Evolutionary conservation across 192 early-diverging fungal species (phyloP).

Genomic region (Backusella mclennaniae): DNA sequence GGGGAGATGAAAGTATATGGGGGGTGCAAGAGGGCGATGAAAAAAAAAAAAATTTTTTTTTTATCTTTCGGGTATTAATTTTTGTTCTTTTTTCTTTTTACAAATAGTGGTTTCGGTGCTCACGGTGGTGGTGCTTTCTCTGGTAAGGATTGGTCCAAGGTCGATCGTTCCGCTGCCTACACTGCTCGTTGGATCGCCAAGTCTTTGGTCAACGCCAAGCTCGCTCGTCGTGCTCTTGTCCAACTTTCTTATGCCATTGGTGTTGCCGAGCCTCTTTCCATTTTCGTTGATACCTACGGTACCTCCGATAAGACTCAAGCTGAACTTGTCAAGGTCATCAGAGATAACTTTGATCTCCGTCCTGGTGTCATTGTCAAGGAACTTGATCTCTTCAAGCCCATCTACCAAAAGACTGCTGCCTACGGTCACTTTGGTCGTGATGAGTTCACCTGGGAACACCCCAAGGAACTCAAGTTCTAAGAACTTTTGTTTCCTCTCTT

Average conservation of each 20-base stretch:
- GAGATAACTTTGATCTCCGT: conserved; percentile 98
- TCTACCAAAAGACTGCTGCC: conserved; percentile 94
- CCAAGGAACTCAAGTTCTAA: conserved; percentile 73
- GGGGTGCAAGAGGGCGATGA: neutral
- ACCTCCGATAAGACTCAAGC: conserved; percentile 88
- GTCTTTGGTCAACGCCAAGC: conserved; percentile 89
- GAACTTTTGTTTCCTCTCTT: neutral
- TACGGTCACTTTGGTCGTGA: conserved; percentile 93
- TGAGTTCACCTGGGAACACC: conserved; percentile 94
- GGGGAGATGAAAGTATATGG: neutral
- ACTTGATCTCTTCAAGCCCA: conserved; percentile 96
- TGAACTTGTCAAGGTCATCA: conserved; percentile 92
- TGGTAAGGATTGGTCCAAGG: conserved; percentile 99
- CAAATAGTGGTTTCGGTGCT: conserved; percentile 34
- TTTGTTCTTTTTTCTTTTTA: neutral
- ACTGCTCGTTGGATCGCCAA: conserved; percentile 98
- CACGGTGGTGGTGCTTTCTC: conserved; percentile 95
- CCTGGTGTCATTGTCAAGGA: conserved; percentile 98
- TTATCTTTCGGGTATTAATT: too few relatives aligned
- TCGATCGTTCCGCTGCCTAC: conserved; percentile 96
- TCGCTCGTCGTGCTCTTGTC: conserved; percentile 89
- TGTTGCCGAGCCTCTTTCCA: conserved; percentile 94
- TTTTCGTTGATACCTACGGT: conserved; percentile 96
- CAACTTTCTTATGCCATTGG: conserved; percentile 98
- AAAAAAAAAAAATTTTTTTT: too few relatives aligned